Base-by-base conservation (phyloP, 169 alveolate species). In the Plasmodium gallinaceum region DNA sequence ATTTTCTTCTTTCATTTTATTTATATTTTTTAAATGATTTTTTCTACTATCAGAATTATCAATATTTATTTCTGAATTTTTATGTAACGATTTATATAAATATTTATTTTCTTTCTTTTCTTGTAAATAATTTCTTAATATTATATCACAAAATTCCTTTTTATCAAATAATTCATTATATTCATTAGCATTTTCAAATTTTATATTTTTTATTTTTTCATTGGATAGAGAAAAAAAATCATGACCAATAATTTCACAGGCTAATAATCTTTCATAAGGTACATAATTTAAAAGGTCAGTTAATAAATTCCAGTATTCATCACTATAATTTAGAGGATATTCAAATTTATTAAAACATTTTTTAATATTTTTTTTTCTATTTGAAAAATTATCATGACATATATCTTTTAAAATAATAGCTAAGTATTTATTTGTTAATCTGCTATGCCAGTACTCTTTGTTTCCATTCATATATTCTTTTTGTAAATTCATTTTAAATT, bases 181-280 rank as follows among this genome's bases (percentile, higher is more conserved):
- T 4, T 51, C 90, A 39, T 46, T 37, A 12, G 6, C 46, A 26
- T 68, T 60, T 66, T 57, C 62, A 32, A 70, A 3, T 18, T 45
- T 71, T 52, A 80, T 52, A 24, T 80, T 22, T 54, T 65, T 68
- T 32, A 80, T 80, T 80, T 80, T 80, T 80, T 80, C 90, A 68
- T 46, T 66, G 5, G 46, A 22, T 8, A n/a, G 54, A 14, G 92
- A 73, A 76, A 71, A 71, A 68, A 73, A 73, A 42, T 74, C 88
- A 39, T 71, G 89, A 6, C 93, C 93, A 42, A 88, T 54, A 62
- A 88, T 60, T 66, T 88, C 88, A 71, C 80, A 78, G 43, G 93
- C 85, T 83, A 78, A 62, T 57, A 88, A 48, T 48, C 93, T 88
- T 72, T 88, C 85, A 52, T 62, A 69, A 7, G 93, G 88, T 37